Evolutionary conservation across 371 early-diverging fungal genomes (phyloP), one percentile per base, ranked within the genome.

Genomic region (Lichtheimia ornata): DNA sequence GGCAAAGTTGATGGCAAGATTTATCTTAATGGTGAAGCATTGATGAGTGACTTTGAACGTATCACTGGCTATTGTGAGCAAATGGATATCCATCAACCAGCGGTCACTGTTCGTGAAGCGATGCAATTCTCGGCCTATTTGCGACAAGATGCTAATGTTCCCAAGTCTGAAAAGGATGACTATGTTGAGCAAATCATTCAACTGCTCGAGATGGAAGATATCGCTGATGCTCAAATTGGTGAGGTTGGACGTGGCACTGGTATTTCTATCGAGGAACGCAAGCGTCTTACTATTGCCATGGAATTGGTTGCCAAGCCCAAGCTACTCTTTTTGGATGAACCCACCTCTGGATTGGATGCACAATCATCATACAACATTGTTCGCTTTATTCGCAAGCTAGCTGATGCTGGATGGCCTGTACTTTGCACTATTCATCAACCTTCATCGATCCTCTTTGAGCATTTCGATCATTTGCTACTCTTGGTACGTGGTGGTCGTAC

Each of bases 61-160:
- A 81, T 86, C 40, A 91, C 91, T 17, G 92, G 92, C 14, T 94
- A 92, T 67, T 88, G 88, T 65, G 93, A 94, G 67, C 95, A 93
- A 69, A 83, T 88, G 75, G 92, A 91, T 61, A 83, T 91, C 17
- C 91, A 88, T 59, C 81, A 85, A 43, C 85, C 86, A 3, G 65
- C 73, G 71, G 68, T 67, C 6, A 73, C 74, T 42, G 76, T 89
- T 1, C 86, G 87, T 45, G 91, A 91, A 69, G 80, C 86, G 0
- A 77, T 91, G 30, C 82, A 72, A 24, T 90, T 87, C 66, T 87
- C 89, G 13, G 90, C 91, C 0, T 61, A 78, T 40, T 67, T 91
- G n/a, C 86, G 90, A 22, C 88, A 86, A 63, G 81, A 79, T 0
- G 73, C 76, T 4, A 53, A 67, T 7, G 83, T 84, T 4, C 61